Evolutionary conservation across 345 rosid genomes (phyloP), one percentile per base, ranked within the genome.

Genomic region (Arabis alpina): DNA sequence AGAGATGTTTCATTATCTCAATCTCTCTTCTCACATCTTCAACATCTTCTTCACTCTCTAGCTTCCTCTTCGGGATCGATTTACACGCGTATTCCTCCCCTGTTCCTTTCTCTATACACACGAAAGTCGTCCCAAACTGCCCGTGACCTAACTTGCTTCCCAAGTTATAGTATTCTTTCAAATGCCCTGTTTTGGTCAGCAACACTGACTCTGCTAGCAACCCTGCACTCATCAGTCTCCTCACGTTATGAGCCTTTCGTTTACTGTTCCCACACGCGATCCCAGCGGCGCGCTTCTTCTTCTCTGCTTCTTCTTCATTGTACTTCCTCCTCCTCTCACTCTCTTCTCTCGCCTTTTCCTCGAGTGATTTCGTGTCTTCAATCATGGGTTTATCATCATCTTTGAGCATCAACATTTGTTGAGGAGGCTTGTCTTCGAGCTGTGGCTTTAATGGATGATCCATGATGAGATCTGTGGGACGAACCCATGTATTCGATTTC

Each of bases 21-120:
- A 93, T 84, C 77, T 93, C 98, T 85, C 98, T 83, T 72, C 92
- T 85, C 37, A 90, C 96, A 71, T 90, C 98, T 13, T 86, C 97
- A 24, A 93, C 87, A 42, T 90, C 93, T 15, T 88, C 98, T 19
- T 13, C 59, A 1, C 83, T 79, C 65, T 79, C 36, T 53, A 93
- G 58, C 76, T 93, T 93, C 79, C 93, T 85, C 78, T 93, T 90
- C 0, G 93, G 87, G 24, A 93, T 93, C 1, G 98, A 90, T 69
- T 93, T 93, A 80, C 97, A 93, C 6, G 98, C 97, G 64, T 79
- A 84, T 79, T 93, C 87, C 68, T 76, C 81, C 9, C 90, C 92
- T 10, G 93, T 84, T 28, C 80, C 83, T 76, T 90, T 90, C 85
- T 90, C 96, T 23, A 37, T 49, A 15, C 93, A 90, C 10, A 83